Evolutionary conservation across 129 eudicot species (phyloP).

Genomic region (Calendula officinalis): DNA sequence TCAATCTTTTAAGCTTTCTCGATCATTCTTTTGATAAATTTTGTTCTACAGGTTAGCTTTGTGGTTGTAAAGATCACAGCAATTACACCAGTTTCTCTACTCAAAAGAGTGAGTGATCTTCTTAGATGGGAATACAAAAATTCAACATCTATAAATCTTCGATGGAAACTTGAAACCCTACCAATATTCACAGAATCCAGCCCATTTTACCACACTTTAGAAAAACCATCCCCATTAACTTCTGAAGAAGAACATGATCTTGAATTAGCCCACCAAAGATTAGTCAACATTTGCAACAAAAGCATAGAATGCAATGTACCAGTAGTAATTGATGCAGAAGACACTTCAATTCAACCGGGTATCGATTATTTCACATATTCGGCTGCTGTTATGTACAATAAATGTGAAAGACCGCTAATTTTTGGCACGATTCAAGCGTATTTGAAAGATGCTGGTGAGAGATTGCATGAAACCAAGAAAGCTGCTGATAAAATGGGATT

Average conservation of each 20-base stretch:
- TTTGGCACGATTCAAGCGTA: slow-evolving; percentile 71
- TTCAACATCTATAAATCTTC: slow-evolving; percentile 44
- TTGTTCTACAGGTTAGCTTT: too few species aligned
- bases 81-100: slow-evolving; percentile 30
- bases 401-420: slow-evolving; percentile 39
- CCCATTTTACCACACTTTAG: slow-evolving; percentile 67
- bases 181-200: slow-evolving; percentile 62
- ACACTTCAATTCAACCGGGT: slow-evolving; percentile 70
- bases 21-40: too few species aligned
- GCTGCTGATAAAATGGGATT: slow-evolving; percentile 69
- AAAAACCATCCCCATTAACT: slow-evolving; percentile 52
- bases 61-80: too few species aligned
- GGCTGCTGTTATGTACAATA: slow-evolving; percentile 41
- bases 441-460: slow-evolving; percentile 62
- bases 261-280: slow-evolving; percentile 46
- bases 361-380: slow-evolving; percentile 70
- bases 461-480: slow-evolving; percentile 44
- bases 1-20: too few species aligned
- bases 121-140: slow-evolving; percentile 73
- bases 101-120: slow-evolving; percentile 64
- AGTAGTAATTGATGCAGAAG: slow-evolving; percentile 78
- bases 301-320: slow-evolving; percentile 51
- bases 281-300: slow-evolving; percentile 42
- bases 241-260: slow-evolving; percentile 68
- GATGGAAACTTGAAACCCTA: slow-evolving; percentile 68